Percentiles rank a stretch among this genome's conserved stretches.
These are phyloP conservation scores for Alloascoidea hylecoeti DNA, from an alignment of 805 yeast genomes.

Conservation along the genomic window DNA sequence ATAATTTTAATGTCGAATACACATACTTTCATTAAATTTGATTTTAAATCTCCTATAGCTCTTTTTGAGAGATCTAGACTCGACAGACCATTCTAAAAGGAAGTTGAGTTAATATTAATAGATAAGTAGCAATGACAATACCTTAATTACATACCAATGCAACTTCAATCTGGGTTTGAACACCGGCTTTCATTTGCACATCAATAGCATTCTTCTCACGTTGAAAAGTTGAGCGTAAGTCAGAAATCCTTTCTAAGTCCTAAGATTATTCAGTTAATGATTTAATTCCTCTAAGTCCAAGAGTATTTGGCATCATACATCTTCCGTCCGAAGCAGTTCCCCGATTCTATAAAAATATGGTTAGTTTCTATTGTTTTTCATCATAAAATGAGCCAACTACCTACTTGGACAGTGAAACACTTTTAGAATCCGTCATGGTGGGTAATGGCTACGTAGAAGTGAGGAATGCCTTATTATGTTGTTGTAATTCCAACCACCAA, in stretches of 20 bases:
- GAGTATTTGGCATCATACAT: background rate
- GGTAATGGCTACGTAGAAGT: too few species aligned
- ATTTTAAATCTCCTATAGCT: constrained; percentile 35
- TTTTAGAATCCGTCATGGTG: background rate
- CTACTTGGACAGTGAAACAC: background rate
- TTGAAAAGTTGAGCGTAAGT: constrained; percentile 17
- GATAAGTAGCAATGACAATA: background rate
- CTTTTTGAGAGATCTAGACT: constrained; percentile 22
- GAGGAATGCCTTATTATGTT: too few species aligned
- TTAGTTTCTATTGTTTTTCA: background rate
- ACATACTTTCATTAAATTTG: constrained; percentile 19
- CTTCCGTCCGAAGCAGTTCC: background rate
- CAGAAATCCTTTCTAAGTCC: constrained; percentile 19
- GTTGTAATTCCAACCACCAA: too few species aligned
- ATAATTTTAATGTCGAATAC: background rate
- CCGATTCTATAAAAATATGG: background rate
- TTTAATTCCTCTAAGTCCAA: background rate
- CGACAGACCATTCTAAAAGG: constrained; percentile 18
- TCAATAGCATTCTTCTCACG: constrained; percentile 65
- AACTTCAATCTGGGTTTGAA: constrained; percentile 47
- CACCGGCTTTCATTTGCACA: constrained; percentile 55
- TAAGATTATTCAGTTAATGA: background rate
- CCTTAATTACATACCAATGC: constrained; percentile 21
- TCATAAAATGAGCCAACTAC: background rate
- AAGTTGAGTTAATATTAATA: background rate